These are phyloP conservation scores for Botrytis squamosa DNA, from an alignment of 2,329 filamentous ascomycete genomes.

Conservation along the genomic window DNA sequence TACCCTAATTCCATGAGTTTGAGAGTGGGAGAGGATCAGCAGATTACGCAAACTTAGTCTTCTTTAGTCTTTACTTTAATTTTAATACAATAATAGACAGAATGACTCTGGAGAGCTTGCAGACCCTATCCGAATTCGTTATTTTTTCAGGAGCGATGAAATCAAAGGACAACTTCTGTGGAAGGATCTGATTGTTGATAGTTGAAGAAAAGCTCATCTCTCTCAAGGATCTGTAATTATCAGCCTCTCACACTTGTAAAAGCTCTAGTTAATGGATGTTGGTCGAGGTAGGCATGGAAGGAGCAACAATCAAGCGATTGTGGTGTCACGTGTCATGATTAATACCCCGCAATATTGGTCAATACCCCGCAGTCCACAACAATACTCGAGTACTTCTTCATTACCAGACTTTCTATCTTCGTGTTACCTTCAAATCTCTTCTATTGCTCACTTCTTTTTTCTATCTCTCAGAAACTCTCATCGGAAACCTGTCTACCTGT, in stretches of 20 bases:
- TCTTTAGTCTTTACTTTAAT: too few species aligned
- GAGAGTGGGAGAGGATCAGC: too few species aligned
- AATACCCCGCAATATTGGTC: too few species aligned
- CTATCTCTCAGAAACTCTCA: background rate
- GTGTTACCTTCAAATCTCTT: background rate
- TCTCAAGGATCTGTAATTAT: too few species aligned
- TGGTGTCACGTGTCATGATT: background rate
- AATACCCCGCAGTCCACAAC: background rate
- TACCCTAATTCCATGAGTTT: background rate
- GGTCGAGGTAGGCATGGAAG: background rate
- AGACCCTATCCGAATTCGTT: background rate
- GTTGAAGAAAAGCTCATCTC: too few species aligned
- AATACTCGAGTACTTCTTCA: background rate
- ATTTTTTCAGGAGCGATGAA: background rate
- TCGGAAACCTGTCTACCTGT: too few species aligned
- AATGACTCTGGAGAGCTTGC: background rate
- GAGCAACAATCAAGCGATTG: background rate
- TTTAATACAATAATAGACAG: background rate
- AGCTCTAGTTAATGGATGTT: background rate
- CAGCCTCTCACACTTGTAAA: too few species aligned
- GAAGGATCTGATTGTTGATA: background rate
- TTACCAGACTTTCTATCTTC: background rate
- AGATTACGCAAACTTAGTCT: too few species aligned
- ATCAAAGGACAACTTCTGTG: background rate
- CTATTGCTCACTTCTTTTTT: background rate